Evolutionary conservation across 306 rosid species (phyloP).

Genomic region (Medicago lupulina): DNA sequence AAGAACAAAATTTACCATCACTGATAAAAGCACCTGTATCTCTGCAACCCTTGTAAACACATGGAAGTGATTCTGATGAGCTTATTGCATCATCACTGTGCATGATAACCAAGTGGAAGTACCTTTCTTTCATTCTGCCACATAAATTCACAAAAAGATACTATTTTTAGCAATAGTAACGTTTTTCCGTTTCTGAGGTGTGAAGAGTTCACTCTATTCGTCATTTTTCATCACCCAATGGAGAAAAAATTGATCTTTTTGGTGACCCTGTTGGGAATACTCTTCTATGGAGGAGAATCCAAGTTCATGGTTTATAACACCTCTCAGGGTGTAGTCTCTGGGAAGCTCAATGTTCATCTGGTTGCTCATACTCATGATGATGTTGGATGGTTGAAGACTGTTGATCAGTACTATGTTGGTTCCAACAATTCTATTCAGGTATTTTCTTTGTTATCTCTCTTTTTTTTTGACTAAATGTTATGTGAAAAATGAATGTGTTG

Average conservation of each 20-base stretch:
- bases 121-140: constrained; percentile 13
- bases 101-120: constrained; percentile 40
- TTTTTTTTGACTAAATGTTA: neutral
- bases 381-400: constrained; percentile 88
- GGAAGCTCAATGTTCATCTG: constrained; percentile 77
- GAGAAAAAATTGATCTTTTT: constrained; percentile 40
- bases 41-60: constrained; percentile 12
- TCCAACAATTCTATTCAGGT: constrained; percentile 88
- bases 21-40: constrained; percentile 18
- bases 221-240: constrained; percentile 42
- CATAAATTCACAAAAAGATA: neutral
- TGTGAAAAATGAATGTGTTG: neutral
- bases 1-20: neutral
- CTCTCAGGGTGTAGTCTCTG: constrained; percentile 61
- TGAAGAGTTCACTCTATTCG: constrained; percentile 16
- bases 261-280: constrained; percentile 49
- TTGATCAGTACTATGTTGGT: constrained; percentile 91
- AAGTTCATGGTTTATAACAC: constrained; percentile 64
- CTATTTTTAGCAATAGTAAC: constrained; percentile 23
- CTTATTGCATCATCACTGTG: constrained; percentile 22
- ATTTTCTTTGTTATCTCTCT: neutral
- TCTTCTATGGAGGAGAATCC: constrained; percentile 43
- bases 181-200: constrained; percentile 21
- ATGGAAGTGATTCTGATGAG: constrained; percentile 29
- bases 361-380: constrained; percentile 85